These are phyloP conservation scores for Yarrowia divulgata DNA, from an alignment of 805 yeast species.

Conservation along the genomic window DNA sequence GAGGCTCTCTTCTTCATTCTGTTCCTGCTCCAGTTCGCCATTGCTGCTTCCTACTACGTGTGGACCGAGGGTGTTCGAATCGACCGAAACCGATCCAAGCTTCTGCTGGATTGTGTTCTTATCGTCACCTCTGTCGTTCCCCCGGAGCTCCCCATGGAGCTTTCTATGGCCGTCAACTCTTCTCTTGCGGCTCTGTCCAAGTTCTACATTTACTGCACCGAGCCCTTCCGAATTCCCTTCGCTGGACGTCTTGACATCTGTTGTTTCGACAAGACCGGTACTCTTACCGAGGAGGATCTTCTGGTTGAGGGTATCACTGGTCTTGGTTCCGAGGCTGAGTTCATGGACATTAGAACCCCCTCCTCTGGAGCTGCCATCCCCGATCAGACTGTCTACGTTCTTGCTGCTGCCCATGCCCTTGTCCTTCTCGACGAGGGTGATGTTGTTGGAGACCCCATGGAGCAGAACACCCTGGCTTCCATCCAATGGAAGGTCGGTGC, in stretches of 20 bases:
- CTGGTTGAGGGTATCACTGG: slow-evolving; percentile 97
- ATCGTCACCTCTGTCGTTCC: slow-evolving; percentile 98
- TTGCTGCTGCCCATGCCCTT: slow-evolving; percentile 96
- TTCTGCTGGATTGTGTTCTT: slow-evolving; percentile 92
- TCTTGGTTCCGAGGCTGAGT: slow-evolving; percentile 51
- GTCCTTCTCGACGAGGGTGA: slow-evolving; percentile 96
- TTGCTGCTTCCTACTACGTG: slow-evolving; percentile 96
- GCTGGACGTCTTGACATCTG: slow-evolving; percentile 99
- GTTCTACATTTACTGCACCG: slow-evolving; percentile 92
- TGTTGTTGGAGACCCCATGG: slow-evolving; percentile 99
- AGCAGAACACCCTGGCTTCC: slow-evolving; percentile 90
- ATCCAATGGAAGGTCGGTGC: slow-evolving; percentile 83
- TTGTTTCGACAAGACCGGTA: slow-evolving; percentile 98
- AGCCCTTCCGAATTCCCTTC: slow-evolving; percentile 96
- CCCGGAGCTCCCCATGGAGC: slow-evolving; percentile 98
- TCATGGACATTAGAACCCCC: slow-evolving; percentile 62
- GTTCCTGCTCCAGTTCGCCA: slow-evolving; percentile 87
- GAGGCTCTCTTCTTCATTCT: slow-evolving; percentile 93
- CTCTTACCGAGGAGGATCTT: slow-evolving; percentile 95
- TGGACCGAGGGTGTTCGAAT: slow-evolving; percentile 97
- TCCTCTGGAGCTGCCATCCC: slow-evolving; percentile 69
- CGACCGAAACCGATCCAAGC: slow-evolving; percentile 94
- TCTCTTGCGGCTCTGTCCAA: slow-evolving; percentile 88
- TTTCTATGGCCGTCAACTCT: slow-evolving; percentile 96
- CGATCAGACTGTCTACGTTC: slow-evolving; percentile 66